Base-by-base conservation (phyloP, 2,329 filamentous ascomycete genomes). In the Aspergillus terreus region DNA sequence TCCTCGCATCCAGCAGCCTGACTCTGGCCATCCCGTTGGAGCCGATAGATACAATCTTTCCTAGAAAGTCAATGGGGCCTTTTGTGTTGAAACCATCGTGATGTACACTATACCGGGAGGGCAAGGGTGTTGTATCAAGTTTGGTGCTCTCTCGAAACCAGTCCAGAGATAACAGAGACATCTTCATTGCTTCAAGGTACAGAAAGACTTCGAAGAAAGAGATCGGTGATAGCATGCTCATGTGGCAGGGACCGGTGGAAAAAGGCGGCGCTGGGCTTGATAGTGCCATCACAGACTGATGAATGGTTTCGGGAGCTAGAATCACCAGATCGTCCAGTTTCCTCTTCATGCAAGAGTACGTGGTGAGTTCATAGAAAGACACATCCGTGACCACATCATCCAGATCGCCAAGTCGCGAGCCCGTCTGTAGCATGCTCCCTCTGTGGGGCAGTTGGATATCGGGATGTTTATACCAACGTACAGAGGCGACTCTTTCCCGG, bases 351-450 rank as follows among this genome's bases (percentile, higher is more conserved):
- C 71, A 72, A n/a, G 73, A 71, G 33, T 77, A 76, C 2, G 74
- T 74, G 49, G 72, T 71, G 33, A 84, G 76, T 54, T 85, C 82
- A 61, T 84, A 84, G 38, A 84, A 60, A 51, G 81, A 83, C 23
- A 83, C 74, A 38, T 82, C 76, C 57, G 81, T 77, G 27, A 70
- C 59, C 5, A 59, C 54, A 21, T 75, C 69, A 15, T 61, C 54
- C 1, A 81, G 68, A 4, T 63, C 59, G 2, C 35, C 78, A 11
- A 30, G 9, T 30, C 27, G 27, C 10, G 27, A 30, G 27, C 27
- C 27, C 10, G 27, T 30, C 27, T 3, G 27, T 30, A 30, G 7
- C 27, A 30, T 56, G 21, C 59, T 53, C 9, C 63, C 64, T 15
- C 58, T 57, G n/a, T 65, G 57, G 12, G 63, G 57, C 9, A 77